A percentile compares a stretch with the other conserved stretches of the same genome.
Conservation (phyloP, 768 basidiomycete species). For the Termitomyces titanicus region DNA sequence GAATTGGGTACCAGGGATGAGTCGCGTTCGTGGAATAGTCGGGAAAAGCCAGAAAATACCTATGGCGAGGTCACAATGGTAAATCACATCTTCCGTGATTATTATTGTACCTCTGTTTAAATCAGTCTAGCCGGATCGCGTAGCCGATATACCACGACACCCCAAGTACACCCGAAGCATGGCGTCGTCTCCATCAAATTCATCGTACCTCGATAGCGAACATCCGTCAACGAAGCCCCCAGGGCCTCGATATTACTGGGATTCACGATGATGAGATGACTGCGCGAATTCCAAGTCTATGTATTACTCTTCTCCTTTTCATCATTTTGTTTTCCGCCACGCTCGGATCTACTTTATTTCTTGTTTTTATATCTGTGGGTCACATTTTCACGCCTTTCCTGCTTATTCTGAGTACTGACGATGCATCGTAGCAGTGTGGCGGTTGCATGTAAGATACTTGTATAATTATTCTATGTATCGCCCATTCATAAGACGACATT, state of each 20-base stretch:
- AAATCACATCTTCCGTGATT: neutral
- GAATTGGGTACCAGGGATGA: neutral
- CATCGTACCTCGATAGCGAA: conserved; percentile 22
- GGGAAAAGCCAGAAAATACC: conserved; percentile 3
- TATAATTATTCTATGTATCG: neutral
- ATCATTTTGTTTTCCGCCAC: neutral
- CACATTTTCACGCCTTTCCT: neutral
- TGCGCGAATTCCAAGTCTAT: neutral
- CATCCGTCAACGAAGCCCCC: conserved; percentile 20
- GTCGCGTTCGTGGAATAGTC: neutral
- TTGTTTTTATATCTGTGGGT: neutral
- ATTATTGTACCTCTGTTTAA: neutral
- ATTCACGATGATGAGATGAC: conserved; percentile 13
- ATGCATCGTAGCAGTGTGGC: neutral
- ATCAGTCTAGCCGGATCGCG: conserved; percentile 7
- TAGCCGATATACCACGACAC: conserved; percentile 9
- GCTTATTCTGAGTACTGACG: neutral
- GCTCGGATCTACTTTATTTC: neutral
- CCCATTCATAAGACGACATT: neutral
- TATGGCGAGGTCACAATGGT: conserved; percentile 4
- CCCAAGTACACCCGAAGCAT: conserved; percentile 7
- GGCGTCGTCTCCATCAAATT: conserved; percentile 10
- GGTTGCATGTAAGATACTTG: neutral
- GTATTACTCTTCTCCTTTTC: neutral
- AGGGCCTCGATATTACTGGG: conserved; percentile 29